Base-by-base conservation (phyloP, 257 asterid genomes). In the Fraxinus anomala region DNA sequence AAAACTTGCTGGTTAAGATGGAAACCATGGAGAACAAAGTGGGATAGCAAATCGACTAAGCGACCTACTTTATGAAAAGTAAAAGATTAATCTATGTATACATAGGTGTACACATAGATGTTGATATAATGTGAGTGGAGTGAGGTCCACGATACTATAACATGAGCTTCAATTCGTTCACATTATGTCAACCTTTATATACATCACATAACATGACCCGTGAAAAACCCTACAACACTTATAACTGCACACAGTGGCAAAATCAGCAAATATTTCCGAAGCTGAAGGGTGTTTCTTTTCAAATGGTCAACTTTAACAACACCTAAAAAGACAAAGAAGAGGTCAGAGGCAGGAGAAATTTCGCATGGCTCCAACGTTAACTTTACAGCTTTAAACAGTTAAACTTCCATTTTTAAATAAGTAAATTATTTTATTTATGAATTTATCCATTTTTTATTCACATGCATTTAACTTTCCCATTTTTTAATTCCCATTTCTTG, bases 311-410 rank as follows among this genome's bases (percentile, higher is more conserved):
- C 85, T 80, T 87, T 79, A 78, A 83, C 85, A 89, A 6, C 79
- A 87, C 96, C 90, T 87, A 88, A 85, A 91, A 85, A 83, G 92
- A 91, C 90, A 91, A 40, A 40, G 89, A 88, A 87, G 87, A 81
- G 91, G 91, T 88, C 97, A 87, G 89, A 78, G 83, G 80, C 87
- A 82, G 89, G 88, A 86, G 83, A 83, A 72, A 33, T 82, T 73
- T 81, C 86, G 82, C 76, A 85, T 91, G 88, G 79, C 88, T 88
- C 91, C 88, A 88, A 89, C 84, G 85, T 91, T 87, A 82, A 81
- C 97, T 89, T 92, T 90, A 90, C 96, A 90, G 96, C 89, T 86
- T 86, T 86, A 79, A 77, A 80, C 77, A 87, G 87, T 83, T 81
- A 86, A 89, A 72, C 77, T 76, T 37, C 61, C 81, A 84, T 81